Base-by-base conservation (phyloP, 768 basidiomycete genomes). In the Dendrothele bispora region DNA sequence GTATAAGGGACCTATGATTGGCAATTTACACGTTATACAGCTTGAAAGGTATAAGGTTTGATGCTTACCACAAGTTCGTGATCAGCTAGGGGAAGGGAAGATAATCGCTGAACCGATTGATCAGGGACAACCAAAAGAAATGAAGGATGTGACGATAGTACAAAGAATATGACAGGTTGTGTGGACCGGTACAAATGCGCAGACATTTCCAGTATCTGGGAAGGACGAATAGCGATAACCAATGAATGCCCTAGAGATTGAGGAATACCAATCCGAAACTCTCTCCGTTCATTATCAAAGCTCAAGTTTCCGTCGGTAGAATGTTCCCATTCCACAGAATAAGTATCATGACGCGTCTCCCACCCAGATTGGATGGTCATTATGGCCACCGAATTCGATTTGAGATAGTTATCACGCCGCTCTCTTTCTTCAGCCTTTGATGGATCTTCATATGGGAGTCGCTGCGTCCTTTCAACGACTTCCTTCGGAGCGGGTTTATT, bases 241-340 rank as follows among this genome's bases (percentile, higher is more conserved):
- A 35, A n/a, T 1, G 51, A 27, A 15, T 55, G 51, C 12, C 46
- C 30, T 15, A 74, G 55, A 20, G 50, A 57, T 37, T 83, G 62
- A 5, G 71, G 70, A n/a, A 83, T 61, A 54, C 81, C 77, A 42
- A 79, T 65, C 38, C 70, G 67, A n/a, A n/a, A n/a, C n/a, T n/a
- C n/a, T 27, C 80, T 71, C 1, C 67, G 57, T 39, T 70, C 59
- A 50, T 75, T 79, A 28, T 40, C 41, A 24, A 83, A 53, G 12
- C 32, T 21, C 15, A 69, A 67, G 21, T 43, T 28, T 6, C 48
- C 47, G 36, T 39, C 32, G 39, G 61, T 64, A 7, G 34, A 14
- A 20, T 66, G 61, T 61, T 80, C 78, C 71, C 75, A 81, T 61
- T 86, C 83, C 39, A 77, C 60, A 12, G 84, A 86, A 50, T 78